These are phyloP conservation scores for Schoenoplectus tabernaemontani DNA, from an alignment of 202 grass and related monocot genomes.

Conservation along the genomic window DNA sequence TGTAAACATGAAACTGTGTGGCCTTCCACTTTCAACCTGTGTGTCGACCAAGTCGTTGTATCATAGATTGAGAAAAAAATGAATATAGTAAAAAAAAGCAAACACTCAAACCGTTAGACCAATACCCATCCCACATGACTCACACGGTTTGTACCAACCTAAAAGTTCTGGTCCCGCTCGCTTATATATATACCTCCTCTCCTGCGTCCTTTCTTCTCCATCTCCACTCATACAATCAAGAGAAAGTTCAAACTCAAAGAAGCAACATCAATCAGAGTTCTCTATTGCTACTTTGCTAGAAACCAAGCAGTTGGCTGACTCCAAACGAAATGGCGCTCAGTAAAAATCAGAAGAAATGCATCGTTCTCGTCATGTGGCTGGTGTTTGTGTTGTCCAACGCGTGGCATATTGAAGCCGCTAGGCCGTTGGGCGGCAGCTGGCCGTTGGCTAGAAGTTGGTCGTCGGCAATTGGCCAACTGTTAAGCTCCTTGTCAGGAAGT, in stretches of 20 bases:
- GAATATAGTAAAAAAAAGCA: neutral
- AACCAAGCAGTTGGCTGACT: neutral
- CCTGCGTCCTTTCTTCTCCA: neutral
- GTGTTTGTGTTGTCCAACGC: constrained; percentile 16
- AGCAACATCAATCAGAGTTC: neutral
- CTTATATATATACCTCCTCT: neutral
- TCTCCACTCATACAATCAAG: neutral
- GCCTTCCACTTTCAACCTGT: neutral
- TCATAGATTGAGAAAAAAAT: neutral
- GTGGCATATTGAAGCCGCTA: neutral
- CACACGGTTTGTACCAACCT: neutral
- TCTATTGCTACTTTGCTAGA: neutral
- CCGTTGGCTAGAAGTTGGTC: neutral
- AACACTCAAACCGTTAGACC: neutral
- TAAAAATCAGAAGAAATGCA: constrained; percentile 6
- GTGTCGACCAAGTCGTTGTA: neutral
- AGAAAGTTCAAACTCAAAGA: neutral
- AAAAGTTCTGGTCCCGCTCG: neutral
- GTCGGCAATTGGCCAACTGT: neutral
- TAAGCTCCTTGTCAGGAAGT: neutral
- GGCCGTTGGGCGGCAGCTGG: neutral
- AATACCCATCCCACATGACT: neutral
- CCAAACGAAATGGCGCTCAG: neutral
- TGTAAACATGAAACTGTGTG: neutral
- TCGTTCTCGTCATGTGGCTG: neutral